phyloP scores from a whole-genome alignment of 2,329 filamentous ascomycete species.

The Colletotrichum liaoningense region DNA sequence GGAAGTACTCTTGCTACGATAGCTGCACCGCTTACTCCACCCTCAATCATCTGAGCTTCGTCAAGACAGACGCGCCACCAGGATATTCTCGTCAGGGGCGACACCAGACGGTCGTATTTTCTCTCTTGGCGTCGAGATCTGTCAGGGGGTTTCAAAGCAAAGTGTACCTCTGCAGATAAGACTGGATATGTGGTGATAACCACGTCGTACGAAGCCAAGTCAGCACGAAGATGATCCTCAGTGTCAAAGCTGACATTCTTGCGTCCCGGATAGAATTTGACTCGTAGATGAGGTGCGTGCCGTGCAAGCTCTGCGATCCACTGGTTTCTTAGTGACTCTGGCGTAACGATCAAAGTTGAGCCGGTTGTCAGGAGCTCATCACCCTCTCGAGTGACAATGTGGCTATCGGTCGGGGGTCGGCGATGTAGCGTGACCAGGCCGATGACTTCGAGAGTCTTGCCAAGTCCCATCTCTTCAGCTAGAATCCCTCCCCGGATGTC shows the following conservation, averaged over 20 bases:
- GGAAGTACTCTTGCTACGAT: conserved; percentile 83
- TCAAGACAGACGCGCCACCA: conserved; percentile 90
- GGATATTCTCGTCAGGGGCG: conserved; percentile 81
- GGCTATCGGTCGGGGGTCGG: conserved; percentile 44
- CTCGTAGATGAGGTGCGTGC: conserved; percentile 68
- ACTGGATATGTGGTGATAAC: conserved; percentile 76
- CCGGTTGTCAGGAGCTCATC: conserved; percentile 59
- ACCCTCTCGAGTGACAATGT: conserved; percentile 50
- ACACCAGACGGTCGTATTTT: conserved; percentile 74
- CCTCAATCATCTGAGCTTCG: conserved; percentile 94
- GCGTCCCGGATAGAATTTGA: conserved; percentile 68
- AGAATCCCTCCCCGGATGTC: conserved; percentile 71
- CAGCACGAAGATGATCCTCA: conserved; percentile 53
- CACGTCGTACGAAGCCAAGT: conserved; percentile 65
- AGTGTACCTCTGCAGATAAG: conserved; percentile 84
- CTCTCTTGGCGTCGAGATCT: conserved; percentile 74
- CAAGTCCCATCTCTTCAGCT: conserved; percentile 86
- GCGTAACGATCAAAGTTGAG: conserved; percentile 72
- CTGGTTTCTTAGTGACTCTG: conserved; percentile 66
- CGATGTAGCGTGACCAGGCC: conserved; percentile 75
- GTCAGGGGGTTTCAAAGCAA: conserved; percentile 75
- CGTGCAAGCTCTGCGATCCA: conserved; percentile 70
- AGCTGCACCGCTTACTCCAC: conserved; percentile 85
- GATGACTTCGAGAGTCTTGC: conserved; percentile 83
- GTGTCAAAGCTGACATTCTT: conserved; percentile 48